Percentiles rank a stretch among this genome's conserved stretches.
phyloP scores from a whole-genome alignment of 2,329 filamentous ascomycete species.

The Xenosphaeropsis pyriputrescens region DNA sequence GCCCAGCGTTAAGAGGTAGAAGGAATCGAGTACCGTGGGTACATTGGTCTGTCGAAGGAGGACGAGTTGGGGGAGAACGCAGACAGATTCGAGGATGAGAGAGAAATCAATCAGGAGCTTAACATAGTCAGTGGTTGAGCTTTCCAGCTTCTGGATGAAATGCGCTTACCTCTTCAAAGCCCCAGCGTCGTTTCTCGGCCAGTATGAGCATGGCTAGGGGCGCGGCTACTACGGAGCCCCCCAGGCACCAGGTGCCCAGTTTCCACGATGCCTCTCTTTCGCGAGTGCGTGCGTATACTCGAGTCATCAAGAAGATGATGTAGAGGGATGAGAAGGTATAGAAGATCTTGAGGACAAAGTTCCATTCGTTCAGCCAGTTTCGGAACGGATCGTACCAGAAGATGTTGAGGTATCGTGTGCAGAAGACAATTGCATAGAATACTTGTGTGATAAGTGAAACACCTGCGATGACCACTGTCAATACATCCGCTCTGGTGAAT shows the following conservation, averaged over 20 bases:
- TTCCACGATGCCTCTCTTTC: slow-evolving; percentile 93
- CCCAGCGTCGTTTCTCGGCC: slow-evolving; percentile 28
- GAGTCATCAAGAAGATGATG: slow-evolving; percentile 78
- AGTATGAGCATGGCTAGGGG: slow-evolving; percentile 64
- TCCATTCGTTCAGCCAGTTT: slow-evolving; percentile 36
- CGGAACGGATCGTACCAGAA: slow-evolving; percentile 34
- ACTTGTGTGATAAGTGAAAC: slow-evolving; percentile 85
- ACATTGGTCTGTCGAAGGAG: slow-evolving; percentile 89
- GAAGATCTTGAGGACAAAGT: slow-evolving; percentile 75
- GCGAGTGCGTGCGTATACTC: slow-evolving; percentile 71
- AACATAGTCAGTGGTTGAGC: too few relatives aligned
- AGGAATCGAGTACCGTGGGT: slow-evolving; percentile 93
- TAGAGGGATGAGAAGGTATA: slow-evolving; percentile 78
- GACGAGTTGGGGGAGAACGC: slow-evolving; percentile 79
- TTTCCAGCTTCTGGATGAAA: neutral
- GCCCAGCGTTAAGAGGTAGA: slow-evolving; percentile 78
- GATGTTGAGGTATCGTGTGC: slow-evolving; percentile 75
- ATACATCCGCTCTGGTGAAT: too few relatives aligned
- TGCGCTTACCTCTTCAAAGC: slow-evolving; percentile 32
- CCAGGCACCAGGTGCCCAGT: slow-evolving; percentile 56
- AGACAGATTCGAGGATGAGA: slow-evolving; percentile 81
- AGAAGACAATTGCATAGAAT: slow-evolving; percentile 77
- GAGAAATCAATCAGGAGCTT: slow-evolving; percentile 64
- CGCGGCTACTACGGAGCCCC: slow-evolving; percentile 49
- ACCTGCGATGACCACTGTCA: slow-evolving; percentile 27